Conservation (phyloP, 2,329 filamentous ascomycete species). For the Thyridium curvatum region DNA sequence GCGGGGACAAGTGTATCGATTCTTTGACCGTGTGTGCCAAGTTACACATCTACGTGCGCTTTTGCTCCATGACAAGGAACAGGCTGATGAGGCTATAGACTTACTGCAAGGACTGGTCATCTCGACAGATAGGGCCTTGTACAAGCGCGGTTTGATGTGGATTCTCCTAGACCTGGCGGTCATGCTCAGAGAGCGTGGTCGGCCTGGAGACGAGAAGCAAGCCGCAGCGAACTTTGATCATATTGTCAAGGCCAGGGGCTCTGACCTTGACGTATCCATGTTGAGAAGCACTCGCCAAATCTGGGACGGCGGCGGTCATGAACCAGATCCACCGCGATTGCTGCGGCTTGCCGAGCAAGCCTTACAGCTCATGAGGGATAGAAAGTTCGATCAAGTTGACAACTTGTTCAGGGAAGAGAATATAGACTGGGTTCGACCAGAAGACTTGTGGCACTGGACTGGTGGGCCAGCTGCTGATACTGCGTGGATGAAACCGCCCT, state of each 20-base stretch:
- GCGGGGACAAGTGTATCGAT: neutral
- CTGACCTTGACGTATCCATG: no score
- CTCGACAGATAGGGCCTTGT: neutral
- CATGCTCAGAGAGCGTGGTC: slow-evolving; percentile 1
- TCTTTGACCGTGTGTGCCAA: slow-evolving; percentile 1
- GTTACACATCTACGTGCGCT: slow-evolving; percentile 1
- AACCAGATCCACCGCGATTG: no score
- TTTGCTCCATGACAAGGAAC: slow-evolving; percentile 1
- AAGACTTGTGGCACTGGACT: no score
- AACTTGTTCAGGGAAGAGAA: no score
- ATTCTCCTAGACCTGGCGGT: slow-evolving; percentile 4
- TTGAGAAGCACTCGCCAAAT: no score
- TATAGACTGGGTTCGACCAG: no score
- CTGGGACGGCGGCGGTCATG: no score
- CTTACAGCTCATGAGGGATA: no score
- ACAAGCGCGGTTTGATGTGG: slow-evolving; percentile 4
- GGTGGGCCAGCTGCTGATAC: no score
- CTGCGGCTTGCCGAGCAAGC: no score
- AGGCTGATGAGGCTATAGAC: slow-evolving; percentile 1
- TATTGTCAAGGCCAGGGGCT: neutral
- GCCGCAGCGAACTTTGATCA: slow-evolving; percentile 3
- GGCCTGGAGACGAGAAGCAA: neutral
- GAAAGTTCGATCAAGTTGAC: no score
- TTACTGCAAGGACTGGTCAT: slow-evolving; percentile 2
- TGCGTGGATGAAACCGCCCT: no score